phyloP scores from a whole-genome alignment of 1,139 yeast genomes.

The Blastobotrys persicus region DNA sequence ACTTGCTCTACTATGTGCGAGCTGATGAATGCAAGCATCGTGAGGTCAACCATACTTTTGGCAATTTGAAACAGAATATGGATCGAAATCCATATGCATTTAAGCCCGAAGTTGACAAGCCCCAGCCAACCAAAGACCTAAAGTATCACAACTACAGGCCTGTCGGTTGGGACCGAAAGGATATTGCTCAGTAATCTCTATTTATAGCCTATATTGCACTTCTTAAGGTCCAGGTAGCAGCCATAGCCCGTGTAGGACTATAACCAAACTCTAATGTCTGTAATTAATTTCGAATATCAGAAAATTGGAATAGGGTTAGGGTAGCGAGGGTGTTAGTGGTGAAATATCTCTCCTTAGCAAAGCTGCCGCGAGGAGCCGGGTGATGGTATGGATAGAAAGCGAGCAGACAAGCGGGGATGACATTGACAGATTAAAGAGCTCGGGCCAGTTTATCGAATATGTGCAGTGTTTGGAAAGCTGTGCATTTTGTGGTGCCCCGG shows the following conservation, averaged over 20 bases:
- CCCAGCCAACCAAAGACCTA: constrained; percentile 59
- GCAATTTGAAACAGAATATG: constrained; percentile 50
- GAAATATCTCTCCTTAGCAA: no score
- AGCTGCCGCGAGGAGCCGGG: no score
- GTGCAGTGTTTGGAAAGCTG: constrained; percentile 9
- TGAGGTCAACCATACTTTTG: constrained; percentile 75
- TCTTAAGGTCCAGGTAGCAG: no score
- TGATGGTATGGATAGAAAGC: constrained; percentile 9
- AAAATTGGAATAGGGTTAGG: neutral
- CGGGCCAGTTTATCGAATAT: constrained; percentile 13
- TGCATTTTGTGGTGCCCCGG: constrained; percentile 5
- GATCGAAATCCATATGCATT: constrained; percentile 73
- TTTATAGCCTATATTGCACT: neutral
- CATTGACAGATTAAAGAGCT: neutral
- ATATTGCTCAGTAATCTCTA: constrained; percentile 34
- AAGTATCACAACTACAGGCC: constrained; percentile 45
- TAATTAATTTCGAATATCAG: neutral
- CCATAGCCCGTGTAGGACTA: no score
- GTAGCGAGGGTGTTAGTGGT: no score
- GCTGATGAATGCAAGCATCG: constrained; percentile 75
- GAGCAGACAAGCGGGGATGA: constrained; percentile 3
- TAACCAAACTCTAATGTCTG: no score
- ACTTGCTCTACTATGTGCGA: constrained; percentile 55
- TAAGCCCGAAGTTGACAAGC: constrained; percentile 39
- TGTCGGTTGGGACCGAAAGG: constrained; percentile 67